Percentiles rank a stretch among this genome's conserved stretches.
Evolutionary conservation across 225 moss, liverwort and hornwort genomes (phyloP).

Genomic region (Takakia lepidozioides): DNA sequence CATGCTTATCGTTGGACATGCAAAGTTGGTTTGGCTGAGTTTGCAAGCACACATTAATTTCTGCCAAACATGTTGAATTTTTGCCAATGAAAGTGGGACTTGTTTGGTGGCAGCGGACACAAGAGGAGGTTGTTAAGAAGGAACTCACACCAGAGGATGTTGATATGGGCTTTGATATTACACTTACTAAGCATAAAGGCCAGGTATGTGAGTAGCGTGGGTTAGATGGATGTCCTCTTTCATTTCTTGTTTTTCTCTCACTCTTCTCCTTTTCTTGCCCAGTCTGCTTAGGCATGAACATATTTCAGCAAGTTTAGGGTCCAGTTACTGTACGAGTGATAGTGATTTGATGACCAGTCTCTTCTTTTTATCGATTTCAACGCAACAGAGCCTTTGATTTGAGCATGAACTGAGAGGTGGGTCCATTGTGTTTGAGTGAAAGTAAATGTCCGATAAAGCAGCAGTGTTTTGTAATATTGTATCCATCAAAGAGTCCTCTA

Average conservation of each 20-base stretch:
- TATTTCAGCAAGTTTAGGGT: no score
- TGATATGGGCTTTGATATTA: slow-evolving; percentile 78
- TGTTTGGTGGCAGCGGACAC: slow-evolving; percentile 31
- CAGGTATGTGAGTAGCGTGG: slow-evolving; percentile 40
- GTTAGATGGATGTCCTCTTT: neutral
- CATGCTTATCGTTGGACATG: no score
- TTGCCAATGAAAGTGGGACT: neutral
- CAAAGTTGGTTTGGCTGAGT: neutral
- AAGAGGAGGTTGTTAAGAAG: slow-evolving; percentile 73
- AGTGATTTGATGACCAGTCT: no score
- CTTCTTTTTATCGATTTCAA: no score
- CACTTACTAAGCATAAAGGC: slow-evolving; percentile 88
- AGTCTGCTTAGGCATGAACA: no score
- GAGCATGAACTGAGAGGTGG: no score
- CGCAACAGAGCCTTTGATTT: no score
- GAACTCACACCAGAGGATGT: slow-evolving; percentile 82
- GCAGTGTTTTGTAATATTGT: neutral
- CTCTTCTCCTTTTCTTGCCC: no score
- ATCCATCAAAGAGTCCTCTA: neutral
- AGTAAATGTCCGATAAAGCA: no score
- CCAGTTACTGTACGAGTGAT: no score
- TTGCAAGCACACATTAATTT: neutral
- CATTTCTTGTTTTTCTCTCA: neutral
- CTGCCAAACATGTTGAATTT: neutral
- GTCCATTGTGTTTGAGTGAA: no score